A percentile compares a stretch with the other conserved stretches of the same genome.
These are phyloP conservation scores for Penicillium sp. DNA, from an alignment of 2,329 filamentous ascomycete genomes.

Conservation along the genomic window DNA sequence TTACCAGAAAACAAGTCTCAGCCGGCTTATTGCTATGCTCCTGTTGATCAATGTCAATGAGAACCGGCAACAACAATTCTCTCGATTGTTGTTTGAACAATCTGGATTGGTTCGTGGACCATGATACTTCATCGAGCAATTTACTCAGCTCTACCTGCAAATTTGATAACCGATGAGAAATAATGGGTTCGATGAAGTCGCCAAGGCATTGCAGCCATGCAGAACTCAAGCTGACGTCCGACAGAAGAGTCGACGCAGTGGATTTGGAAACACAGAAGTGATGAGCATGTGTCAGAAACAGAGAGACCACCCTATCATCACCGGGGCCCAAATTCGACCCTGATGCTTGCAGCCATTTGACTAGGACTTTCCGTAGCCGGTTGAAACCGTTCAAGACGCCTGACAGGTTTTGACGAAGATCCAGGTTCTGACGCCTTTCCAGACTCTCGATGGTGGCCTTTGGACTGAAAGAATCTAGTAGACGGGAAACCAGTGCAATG, in stretches of 20 bases:
- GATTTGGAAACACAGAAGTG: slow-evolving; percentile 27
- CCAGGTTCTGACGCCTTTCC: slow-evolving; percentile 23
- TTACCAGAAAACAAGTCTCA: slow-evolving; percentile 40
- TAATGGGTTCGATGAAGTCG: slow-evolving; percentile 33
- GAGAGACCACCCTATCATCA: slow-evolving; percentile 27
- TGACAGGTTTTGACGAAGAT: slow-evolving; percentile 37
- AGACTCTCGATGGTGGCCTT: slow-evolving; percentile 12
- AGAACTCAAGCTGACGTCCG: slow-evolving; percentile 33
- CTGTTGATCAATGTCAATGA: slow-evolving; percentile 29
- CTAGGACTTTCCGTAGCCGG: slow-evolving; percentile 36
- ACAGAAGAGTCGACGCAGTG: slow-evolving; percentile 21
- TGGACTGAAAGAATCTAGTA: slow-evolving; percentile 37
- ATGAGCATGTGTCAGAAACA: slow-evolving; percentile 32
- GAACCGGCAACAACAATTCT: slow-evolving; percentile 30
- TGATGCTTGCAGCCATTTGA: slow-evolving; percentile 31
- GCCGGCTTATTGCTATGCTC: slow-evolving; percentile 22
- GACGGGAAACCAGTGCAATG: slow-evolving; percentile 27
- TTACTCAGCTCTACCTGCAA: slow-evolving; percentile 37
- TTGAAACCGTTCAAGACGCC: slow-evolving; percentile 40
- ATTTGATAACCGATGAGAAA: slow-evolving; percentile 24
- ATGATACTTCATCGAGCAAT: slow-evolving; percentile 32
- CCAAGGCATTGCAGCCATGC: slow-evolving; percentile 36
- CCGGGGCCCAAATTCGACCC: slow-evolving; percentile 17
- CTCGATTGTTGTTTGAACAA: slow-evolving; percentile 27
- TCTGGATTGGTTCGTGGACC: slow-evolving; percentile 23